Conservation (phyloP, 176 grass and related monocot species). For the Avena sativa region DNA sequence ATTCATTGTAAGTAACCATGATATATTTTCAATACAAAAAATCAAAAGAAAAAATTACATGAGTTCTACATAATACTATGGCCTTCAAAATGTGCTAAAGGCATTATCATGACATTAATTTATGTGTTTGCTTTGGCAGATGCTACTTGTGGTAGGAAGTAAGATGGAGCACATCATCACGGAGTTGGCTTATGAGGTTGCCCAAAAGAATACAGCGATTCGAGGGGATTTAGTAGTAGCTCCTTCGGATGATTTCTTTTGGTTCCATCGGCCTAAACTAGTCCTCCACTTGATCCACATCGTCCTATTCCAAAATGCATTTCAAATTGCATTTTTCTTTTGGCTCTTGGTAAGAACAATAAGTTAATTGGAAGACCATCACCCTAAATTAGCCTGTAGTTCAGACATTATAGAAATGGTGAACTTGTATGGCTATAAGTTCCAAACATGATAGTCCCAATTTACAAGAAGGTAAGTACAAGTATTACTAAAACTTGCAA, state of each 20-base stretch:
- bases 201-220: slow-evolving; percentile 57
- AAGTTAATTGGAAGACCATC: too few species aligned
- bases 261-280: slow-evolving; percentile 72
- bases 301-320: slow-evolving; percentile 81
- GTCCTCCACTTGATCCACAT: slow-evolving; percentile 84
- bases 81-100: neutral
- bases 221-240: slow-evolving; percentile 65
- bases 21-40: neutral
- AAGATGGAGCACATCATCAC: slow-evolving; percentile 96
- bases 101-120: neutral
- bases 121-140: slow-evolving; percentile 26
- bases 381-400: neutral
- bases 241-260: slow-evolving; percentile 79
- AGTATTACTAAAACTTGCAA: neutral
- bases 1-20: slow-evolving; percentile 73
- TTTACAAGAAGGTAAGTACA: neutral
- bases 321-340: slow-evolving; percentile 85
- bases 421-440: neutral
- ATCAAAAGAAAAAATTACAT: neutral
- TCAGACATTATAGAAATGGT: neutral
- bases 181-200: slow-evolving; percentile 71
- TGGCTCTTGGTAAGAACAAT: slow-evolving; percentile 71
- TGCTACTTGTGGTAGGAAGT: slow-evolving; percentile 64
- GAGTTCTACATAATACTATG: neutral
- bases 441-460: neutral